Base-by-base conservation (phyloP, 2,329 filamentous ascomycete species). In the Kalaharituber pfeilii region DNA sequence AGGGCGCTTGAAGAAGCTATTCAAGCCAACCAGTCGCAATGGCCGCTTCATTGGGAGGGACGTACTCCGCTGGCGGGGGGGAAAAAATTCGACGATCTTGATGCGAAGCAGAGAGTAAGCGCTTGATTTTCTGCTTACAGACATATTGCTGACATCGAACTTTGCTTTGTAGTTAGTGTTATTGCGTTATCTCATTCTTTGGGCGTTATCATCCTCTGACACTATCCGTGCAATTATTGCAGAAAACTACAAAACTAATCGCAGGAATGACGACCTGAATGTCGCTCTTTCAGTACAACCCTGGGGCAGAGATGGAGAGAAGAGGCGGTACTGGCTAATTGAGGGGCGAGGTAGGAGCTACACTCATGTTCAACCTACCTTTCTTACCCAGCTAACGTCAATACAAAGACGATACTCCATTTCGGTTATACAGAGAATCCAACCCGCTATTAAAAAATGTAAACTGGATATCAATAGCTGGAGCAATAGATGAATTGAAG, bases 1-100 rank as follows among this genome's bases (percentile, higher is more conserved):
- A 82, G 91, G 65, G 91, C 93, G 25, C 74, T 98, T 50, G 93
- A 98, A 68, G 93, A 98, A 70, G 88, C 89, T 36, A 79, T 98
- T 55, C 78, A 82, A 58, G 78, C 82, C 13, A 84, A 96, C 70
- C 84, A 83, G 67, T 77, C 75, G 51, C 87, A 98, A 75, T 98
- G 91, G 91, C 81, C 87, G 6, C 75, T 74, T 58, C 75, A 78
- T 64, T 98, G 93, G 93, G 76, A 82, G 55, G 79, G 80, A 51
- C 79, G 82, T 67, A 98, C 82, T 65, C 91, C 89, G 28, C 71
- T 98, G 51, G 80, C 82, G 52, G 86, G 86, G 49, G 81, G 82
- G 59, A 79, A 78, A 62, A 85, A 78, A 30, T 98, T 98, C 71
- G 78, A 82, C 56, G 79, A 79, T 27, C 88, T 98, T 84, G 74